Evolutionary conservation across 169 alveolate species (phyloP).

Genomic region (Perkinsus marinus): DNA sequence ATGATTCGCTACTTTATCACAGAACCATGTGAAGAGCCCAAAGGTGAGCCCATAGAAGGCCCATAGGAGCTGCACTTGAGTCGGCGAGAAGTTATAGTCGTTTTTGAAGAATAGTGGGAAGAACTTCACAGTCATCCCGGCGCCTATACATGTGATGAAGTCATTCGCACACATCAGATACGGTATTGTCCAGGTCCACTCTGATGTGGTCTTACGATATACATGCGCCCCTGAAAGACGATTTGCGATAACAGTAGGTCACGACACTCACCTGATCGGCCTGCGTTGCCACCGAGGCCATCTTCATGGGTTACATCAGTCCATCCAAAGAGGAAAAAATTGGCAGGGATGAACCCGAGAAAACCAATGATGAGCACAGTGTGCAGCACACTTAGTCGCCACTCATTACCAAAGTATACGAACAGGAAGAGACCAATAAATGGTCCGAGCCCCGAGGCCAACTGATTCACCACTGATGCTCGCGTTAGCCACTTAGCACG

Average conservation of each 20-base stretch:
- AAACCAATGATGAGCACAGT: neutral
- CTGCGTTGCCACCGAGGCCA: neutral
- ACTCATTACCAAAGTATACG: constrained; percentile 2
- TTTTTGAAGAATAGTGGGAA: constrained; percentile 34
- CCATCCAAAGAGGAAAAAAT: neutral
- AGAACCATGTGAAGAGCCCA: constrained; percentile 10
- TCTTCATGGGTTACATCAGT: neutral
- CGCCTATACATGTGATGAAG: constrained; percentile 28
- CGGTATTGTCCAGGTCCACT: constrained; percentile 5
- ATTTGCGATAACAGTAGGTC: neutral
- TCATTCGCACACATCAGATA: constrained; percentile 10
- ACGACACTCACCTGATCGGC: neutral
- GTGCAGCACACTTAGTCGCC: constrained; percentile 1
- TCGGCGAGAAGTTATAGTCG: constrained; percentile 14
- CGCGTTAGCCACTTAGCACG: constrained; percentile 8
- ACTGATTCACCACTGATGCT: neutral
- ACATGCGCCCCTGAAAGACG: neutral
- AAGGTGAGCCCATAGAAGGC: constrained; percentile 16
- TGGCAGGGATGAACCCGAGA: neutral
- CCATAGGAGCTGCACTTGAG: constrained; percentile 15
- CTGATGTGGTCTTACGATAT: neutral
- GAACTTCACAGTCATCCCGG: constrained; percentile 40
- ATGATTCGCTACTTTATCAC: neutral
- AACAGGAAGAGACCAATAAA: neutral
- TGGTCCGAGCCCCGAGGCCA: constrained; percentile 3